Conservation (phyloP, 2,329 filamentous ascomycete species). For the Alternaria triticina region DNA sequence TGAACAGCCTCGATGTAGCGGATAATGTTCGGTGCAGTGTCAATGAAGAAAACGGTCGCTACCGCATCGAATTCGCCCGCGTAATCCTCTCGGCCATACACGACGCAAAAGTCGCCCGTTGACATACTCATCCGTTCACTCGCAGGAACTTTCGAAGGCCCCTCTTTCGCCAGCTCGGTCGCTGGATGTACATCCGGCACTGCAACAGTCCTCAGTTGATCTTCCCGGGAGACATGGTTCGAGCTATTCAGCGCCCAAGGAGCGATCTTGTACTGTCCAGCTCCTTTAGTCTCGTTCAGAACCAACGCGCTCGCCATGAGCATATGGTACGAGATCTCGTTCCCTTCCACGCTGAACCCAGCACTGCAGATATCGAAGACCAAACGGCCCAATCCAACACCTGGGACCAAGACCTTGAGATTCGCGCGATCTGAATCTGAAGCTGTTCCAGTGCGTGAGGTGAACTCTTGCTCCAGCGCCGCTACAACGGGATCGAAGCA, state of each 20-base stretch:
- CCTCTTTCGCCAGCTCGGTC: conserved; percentile 38
- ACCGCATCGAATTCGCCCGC: conserved; percentile 76
- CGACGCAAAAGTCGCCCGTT: conserved; percentile 88
- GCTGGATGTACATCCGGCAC: conserved; percentile 75
- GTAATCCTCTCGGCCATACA: conserved; percentile 73
- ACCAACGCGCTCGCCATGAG: conserved; percentile 83
- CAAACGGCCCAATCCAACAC: conserved; percentile 84
- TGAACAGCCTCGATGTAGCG: conserved; percentile 85
- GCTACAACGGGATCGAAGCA: conserved; percentile 77
- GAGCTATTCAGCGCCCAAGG: conserved; percentile 90
- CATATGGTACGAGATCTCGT: conserved; percentile 95
- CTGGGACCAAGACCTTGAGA: conserved; percentile 80
- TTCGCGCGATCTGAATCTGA: conserved; percentile 34
- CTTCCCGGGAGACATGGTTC: conserved; percentile 74
- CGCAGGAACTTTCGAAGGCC: conserved; percentile 33
- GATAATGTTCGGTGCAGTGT: conserved; percentile 92
- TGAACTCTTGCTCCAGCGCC: conserved; percentile 57
- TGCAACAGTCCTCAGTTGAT: conserved; percentile 75
- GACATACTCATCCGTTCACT: conserved; percentile 86
- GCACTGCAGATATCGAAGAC: conserved; percentile 82
- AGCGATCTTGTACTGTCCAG: conserved; percentile 73
- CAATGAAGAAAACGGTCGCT: conserved; percentile 92
- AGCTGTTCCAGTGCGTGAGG: conserved; percentile 50
- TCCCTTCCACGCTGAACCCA: conserved; percentile 82
- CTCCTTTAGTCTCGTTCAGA: conserved; percentile 69